Conservation (phyloP, 2,329 filamentous ascomycete species). For the Xylariomycetidae sp. region DNA sequence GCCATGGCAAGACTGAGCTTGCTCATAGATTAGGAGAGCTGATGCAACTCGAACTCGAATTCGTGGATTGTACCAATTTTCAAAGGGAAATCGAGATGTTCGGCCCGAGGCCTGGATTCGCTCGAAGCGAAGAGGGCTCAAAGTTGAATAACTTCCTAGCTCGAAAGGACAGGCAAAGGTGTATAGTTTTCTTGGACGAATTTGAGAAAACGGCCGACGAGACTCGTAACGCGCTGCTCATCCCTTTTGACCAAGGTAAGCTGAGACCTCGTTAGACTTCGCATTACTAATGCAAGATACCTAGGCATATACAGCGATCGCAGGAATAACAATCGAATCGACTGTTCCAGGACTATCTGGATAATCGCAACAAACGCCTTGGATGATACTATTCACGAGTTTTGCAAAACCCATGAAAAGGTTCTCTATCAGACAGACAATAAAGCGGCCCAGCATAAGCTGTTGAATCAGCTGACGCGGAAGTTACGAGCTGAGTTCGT, state of each 20-base stretch:
- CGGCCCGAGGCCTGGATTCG: constrained; percentile 32
- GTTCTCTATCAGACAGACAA: constrained; percentile 7
- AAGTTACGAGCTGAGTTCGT: constrained; percentile 11
- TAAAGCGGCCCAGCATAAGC: constrained; percentile 8
- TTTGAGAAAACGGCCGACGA: constrained; percentile 42
- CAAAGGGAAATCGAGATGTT: constrained; percentile 36
- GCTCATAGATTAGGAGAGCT: constrained; percentile 36
- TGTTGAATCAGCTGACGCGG: constrained; percentile 6
- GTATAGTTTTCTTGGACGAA: constrained; percentile 46
- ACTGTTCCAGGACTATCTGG: constrained; percentile 43
- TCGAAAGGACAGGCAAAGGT: constrained; percentile 26
- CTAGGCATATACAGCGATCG: background rate
- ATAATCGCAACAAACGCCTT: constrained; percentile 42
- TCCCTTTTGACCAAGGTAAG: constrained; percentile 39
- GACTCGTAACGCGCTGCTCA: constrained; percentile 37
- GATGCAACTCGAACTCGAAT: constrained; percentile 30
- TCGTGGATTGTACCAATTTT: constrained; percentile 36
- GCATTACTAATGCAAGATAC: background rate
- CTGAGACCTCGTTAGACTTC: constrained; percentile 3
- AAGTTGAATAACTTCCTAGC: constrained; percentile 44
- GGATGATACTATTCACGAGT: constrained; percentile 33
- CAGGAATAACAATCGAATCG: constrained; percentile 15
- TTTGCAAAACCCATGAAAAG: constrained; percentile 25
- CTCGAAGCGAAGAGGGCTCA: constrained; percentile 31
- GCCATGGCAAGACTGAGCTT: constrained; percentile 47